Conservation (phyloP, 2,329 filamentous ascomycete species). For the Cladophialophora psammophila region DNA sequence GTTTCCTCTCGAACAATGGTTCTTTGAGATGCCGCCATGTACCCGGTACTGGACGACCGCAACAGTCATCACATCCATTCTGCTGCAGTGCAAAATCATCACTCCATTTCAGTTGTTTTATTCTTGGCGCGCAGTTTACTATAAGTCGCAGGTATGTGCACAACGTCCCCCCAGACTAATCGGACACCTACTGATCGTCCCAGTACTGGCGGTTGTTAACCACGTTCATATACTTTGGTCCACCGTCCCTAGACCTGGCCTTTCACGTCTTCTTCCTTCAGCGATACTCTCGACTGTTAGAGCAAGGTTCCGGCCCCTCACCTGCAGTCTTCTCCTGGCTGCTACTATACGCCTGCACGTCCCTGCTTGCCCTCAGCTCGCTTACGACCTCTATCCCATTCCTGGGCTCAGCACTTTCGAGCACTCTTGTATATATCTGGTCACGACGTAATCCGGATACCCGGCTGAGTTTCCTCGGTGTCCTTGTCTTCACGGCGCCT, state of each 20-base stretch:
- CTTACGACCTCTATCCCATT: conserved; percentile 84
- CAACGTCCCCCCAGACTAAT: not conserved
- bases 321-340: conserved; percentile 96
- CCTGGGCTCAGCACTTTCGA: conserved; percentile 89
- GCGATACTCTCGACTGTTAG: conserved; percentile 91
- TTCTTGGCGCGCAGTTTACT: conserved; percentile 89
- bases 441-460: conserved; percentile 93
- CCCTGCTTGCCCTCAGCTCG: conserved; percentile 81
- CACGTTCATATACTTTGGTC: conserved; percentile 97
- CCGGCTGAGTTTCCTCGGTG: conserved; percentile 82
- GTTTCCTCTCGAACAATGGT: conserved; percentile 94
- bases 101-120: conserved; percentile 97
- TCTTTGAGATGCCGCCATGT: conserved; percentile 97
- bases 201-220: conserved; percentile 97
- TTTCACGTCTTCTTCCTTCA: conserved; percentile 99
- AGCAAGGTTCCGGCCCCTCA: conserved; percentile 90
- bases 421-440: conserved; percentile 97
- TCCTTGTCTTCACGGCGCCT: conserved; percentile 90
- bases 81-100: conserved; percentile 92
- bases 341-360: conserved; percentile 80
- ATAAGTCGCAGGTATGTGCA: conserved; percentile 80
- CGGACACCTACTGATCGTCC: conserved; percentile 22
- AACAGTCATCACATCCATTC: conserved; percentile 81
- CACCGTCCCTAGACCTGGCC: conserved; percentile 88
- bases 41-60: conserved; percentile 97